phyloP scores from a whole-genome alignment of 2,329 filamentous ascomycete species.

The Cercospora brassicicola region DNA sequence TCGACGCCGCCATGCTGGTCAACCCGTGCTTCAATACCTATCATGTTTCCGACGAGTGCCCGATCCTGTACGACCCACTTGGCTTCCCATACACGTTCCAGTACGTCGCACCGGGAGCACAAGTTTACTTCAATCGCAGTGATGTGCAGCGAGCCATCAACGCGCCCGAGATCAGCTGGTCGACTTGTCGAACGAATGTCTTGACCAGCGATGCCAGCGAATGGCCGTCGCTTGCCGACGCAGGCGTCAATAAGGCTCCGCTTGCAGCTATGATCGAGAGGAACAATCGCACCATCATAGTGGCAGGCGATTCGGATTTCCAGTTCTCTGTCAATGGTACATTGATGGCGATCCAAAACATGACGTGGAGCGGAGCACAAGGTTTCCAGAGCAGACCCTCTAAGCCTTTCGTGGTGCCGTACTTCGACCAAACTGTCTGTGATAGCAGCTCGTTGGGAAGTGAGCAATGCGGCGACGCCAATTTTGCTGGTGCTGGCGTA shows the following conservation, averaged over 20 bases:
- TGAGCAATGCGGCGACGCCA: not conserved
- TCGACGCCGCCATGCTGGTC: slow-evolving; percentile 33
- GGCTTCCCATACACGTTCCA: slow-evolving; percentile 11
- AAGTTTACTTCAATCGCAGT: slow-evolving; percentile 37
- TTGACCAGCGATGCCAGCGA: not conserved
- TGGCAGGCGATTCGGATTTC: slow-evolving; percentile 31
- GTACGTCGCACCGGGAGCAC: not conserved
- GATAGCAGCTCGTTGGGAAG: not conserved
- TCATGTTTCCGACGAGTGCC: slow-evolving; percentile 34
- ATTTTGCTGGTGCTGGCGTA: slow-evolving; percentile 29
- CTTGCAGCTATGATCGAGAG: slow-evolving; percentile 30
- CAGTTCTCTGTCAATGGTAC: slow-evolving; percentile 33
- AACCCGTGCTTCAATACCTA: slow-evolving; percentile 40
- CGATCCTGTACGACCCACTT: slow-evolving; percentile 28
- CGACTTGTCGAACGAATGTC: slow-evolving; percentile 30
- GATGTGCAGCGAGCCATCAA: slow-evolving; percentile 40
- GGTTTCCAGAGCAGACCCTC: slow-evolving; percentile 31
- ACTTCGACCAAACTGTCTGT: slow-evolving; percentile 7
- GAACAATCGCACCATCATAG: slow-evolving; percentile 37
- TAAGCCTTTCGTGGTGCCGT: slow-evolving; percentile 31
- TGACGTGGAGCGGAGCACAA: slow-evolving; percentile 35
- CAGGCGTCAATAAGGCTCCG: not conserved
- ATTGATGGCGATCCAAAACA: slow-evolving; percentile 34
- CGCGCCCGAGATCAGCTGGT: slow-evolving; percentile 33
- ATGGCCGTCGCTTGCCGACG: slow-evolving; percentile 16